A percentile compares a stretch with the other conserved stretches of the same genome.
These are phyloP conservation scores for Ceratobasidium sp. DNA, from an alignment of 1,284 basidiomycete genomes.

Conservation along the genomic window DNA sequence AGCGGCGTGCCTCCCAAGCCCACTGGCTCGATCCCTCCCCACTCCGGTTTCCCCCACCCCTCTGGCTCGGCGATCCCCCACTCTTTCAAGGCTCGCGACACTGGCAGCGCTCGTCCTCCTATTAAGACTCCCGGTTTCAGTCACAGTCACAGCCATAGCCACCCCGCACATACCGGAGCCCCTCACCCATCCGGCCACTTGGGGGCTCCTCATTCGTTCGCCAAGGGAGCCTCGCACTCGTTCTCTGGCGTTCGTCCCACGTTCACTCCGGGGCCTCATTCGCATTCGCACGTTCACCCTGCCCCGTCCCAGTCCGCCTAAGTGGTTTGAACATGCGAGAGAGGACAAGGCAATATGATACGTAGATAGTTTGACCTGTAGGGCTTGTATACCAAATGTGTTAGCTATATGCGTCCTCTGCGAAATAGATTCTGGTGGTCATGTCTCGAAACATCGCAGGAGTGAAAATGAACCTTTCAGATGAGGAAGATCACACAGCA, in stretches of 20 bases:
- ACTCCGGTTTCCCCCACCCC: neutral
- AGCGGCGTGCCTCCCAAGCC: slow-evolving; percentile 7
- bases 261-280: slow-evolving; percentile 1
- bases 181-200: neutral
- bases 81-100: slow-evolving; percentile 6
- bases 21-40: neutral
- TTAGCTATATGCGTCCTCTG: too few relatives aligned
- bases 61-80: neutral
- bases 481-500: too few relatives aligned
- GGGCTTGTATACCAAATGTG: too few relatives aligned
- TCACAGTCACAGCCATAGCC: neutral
- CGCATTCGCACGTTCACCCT: neutral
- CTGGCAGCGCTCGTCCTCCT: neutral
- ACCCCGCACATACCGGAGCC: neutral
- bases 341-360: too few relatives aligned
- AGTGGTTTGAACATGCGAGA: neutral
- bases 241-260: slow-evolving; percentile 12
- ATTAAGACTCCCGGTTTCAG: too few relatives aligned
- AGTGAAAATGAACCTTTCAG: too few relatives aligned
- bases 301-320: slow-evolving; percentile 6
- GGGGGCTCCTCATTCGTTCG: neutral
- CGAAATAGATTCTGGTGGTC: too few relatives aligned
- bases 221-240: neutral
- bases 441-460: too few relatives aligned
- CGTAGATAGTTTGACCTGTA: too few relatives aligned